phyloP scores from a whole-genome alignment of 768 basidiomycete genomes.

The Tulasnella sp. region DNA sequence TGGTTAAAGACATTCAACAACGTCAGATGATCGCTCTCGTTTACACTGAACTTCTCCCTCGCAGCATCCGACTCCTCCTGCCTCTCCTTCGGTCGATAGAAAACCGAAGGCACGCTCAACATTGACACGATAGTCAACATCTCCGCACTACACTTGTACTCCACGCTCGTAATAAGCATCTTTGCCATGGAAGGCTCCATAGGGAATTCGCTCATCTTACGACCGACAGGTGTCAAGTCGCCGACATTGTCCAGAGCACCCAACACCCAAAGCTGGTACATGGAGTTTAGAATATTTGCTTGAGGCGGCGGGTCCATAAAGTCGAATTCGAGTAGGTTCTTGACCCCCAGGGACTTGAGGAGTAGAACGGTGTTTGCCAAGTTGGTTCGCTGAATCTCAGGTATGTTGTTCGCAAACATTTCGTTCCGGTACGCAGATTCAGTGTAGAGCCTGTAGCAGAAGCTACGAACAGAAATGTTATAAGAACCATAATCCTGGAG shows the following conservation, averaged over 20 bases:
- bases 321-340: constrained; percentile 95
- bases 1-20: constrained; percentile 94
- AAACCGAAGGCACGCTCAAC: constrained; percentile 96
- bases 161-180: constrained; percentile 94
- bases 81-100: constrained; percentile 93
- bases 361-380: constrained; percentile 92
- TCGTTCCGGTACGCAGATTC: constrained; percentile 97
- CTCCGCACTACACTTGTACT: constrained; percentile 86
- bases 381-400: constrained; percentile 97
- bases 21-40: constrained; percentile 95
- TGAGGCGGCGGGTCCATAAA: constrained; percentile 99
- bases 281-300: constrained; percentile 96
- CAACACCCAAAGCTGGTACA: constrained; percentile 99
- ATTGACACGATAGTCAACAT: constrained; percentile 99
- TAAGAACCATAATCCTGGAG: neutral
- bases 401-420: constrained; percentile 90
- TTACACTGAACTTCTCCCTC: constrained; percentile 96
- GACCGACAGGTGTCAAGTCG: constrained; percentile 84
- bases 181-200: constrained; percentile 99
- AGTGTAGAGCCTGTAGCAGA: constrained; percentile 94
- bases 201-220: constrained; percentile 98
- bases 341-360: constrained; percentile 92
- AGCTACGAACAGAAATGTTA: constrained; percentile 38
- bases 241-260: constrained; percentile 96
- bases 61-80: constrained; percentile 98